phyloP scores from a whole-genome alignment of 192 early-diverging fungal genomes.

The Rhizophagus clarus region DNA sequence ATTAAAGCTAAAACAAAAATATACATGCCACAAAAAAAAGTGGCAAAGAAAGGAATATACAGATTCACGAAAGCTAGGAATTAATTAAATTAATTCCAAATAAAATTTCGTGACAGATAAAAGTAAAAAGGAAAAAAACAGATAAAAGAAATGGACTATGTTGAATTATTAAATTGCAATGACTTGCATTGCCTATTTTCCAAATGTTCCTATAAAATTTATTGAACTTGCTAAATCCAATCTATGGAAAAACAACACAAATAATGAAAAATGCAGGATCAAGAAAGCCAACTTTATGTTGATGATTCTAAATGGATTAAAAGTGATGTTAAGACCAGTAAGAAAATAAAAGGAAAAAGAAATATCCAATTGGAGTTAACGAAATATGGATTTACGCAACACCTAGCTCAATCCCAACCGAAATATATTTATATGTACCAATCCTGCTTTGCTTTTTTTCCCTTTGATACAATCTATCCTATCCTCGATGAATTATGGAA shows the following conservation, averaged over 20 bases:
- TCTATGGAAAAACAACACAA: slow-evolving; percentile 9
- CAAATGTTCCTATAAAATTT: background rate
- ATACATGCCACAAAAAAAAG: background rate
- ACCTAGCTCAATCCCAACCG: background rate
- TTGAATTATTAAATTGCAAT: slow-evolving; percentile 4
- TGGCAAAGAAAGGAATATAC: background rate
- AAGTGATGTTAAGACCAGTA: slow-evolving; percentile 12
- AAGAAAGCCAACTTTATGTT: background rate
- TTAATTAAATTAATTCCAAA: background rate
- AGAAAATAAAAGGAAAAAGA: background rate
- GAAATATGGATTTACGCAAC: background rate
- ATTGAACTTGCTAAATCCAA: background rate
- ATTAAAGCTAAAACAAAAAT: slow-evolving; percentile 1
- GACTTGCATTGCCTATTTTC: background rate
- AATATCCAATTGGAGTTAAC: background rate
- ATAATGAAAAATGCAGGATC: slow-evolving; percentile 1
- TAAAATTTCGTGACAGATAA: background rate
- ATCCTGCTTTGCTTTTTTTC: background rate
- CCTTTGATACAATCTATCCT: background rate
- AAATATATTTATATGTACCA: background rate
- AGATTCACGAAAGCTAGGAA: background rate
- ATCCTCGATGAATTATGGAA: slow-evolving; percentile 5
- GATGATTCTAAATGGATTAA: slow-evolving; percentile 1
- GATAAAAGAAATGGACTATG: background rate
- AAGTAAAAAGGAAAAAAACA: background rate